Base-by-base conservation (phyloP, 2,329 filamentous ascomycete genomes). In the Xylariales sp. region DNA sequence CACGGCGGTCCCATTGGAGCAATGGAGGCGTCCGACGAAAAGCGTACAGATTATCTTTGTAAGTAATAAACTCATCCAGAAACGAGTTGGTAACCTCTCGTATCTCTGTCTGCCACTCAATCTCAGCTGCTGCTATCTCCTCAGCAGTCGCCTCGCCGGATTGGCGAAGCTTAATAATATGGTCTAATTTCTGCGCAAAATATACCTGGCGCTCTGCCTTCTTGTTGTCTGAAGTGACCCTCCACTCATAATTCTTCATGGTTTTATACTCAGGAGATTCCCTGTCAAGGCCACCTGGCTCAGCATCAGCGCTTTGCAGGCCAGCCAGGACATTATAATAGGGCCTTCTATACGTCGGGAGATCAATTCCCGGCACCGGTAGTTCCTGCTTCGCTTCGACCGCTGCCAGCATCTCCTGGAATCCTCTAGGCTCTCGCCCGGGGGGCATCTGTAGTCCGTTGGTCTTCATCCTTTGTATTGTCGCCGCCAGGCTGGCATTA, bases 1-100 rank as follows among this genome's bases (percentile, higher is more conserved):
- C 80, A 16, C 94, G 89, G 1, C 86, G 84, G 78, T 97, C 93
- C 88, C 90, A 94, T 32, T 83, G 74, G 3, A 95, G 78, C 0
- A 84, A 73, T 0, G 88, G 86, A 1, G 84, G 82, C 0, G 82
- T 73, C 77, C 85, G 81, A 57, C 80, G 77, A 73, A 85, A 82
- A 16, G 85, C 71, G 70, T 87, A 85, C 52, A 84, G 77, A 74
- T 89, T 88, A 73, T 92, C 89, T 36, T 82, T 80, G 55, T 80
- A 73, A 36, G 80, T 76, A 28, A 75, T 65, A 72, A 83, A 83
- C 62, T 82, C 79, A 39, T 76, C 76, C 32, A 74, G 71, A 0
- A 73, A 53, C 3, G 64, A 55, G 3, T 58, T 55, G 0, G 65
- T 14, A 2, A 36, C 10, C 6, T n/a, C 69, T 41, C 74, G 74